phyloP scores from a whole-genome alignment of 2,329 filamentous ascomycete genomes.

The Penicillium nordicum region DNA sequence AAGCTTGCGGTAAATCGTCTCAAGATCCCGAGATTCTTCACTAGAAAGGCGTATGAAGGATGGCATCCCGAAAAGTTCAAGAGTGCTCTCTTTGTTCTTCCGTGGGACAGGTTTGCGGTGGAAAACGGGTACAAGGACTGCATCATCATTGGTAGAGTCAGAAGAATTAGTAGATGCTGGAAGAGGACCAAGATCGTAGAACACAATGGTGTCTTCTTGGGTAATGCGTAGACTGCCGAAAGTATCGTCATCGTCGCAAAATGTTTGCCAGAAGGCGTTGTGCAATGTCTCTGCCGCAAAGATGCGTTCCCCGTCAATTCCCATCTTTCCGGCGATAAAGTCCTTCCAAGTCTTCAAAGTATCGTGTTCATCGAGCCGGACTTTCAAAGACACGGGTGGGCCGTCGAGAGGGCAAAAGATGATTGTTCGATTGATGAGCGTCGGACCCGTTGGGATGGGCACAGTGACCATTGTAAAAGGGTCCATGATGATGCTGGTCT shows the following conservation, averaged over 20 bases:
- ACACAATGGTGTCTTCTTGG: slow-evolving; percentile 59
- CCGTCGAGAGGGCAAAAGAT: slow-evolving; percentile 75
- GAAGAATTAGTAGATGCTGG: neutral
- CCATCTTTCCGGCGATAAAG: slow-evolving; percentile 53
- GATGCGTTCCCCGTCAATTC: slow-evolving; percentile 55
- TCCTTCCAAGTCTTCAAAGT: slow-evolving; percentile 54
- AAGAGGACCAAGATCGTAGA: slow-evolving; percentile 71
- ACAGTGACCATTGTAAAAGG: slow-evolving; percentile 93
- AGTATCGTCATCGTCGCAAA: slow-evolving; percentile 61
- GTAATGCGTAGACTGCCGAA: slow-evolving; percentile 70
- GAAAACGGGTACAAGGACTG: slow-evolving; percentile 49
- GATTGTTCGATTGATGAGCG: slow-evolving; percentile 71
- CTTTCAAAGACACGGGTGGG: slow-evolving; percentile 65
- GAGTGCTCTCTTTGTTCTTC: slow-evolving; percentile 21
- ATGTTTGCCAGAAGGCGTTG: slow-evolving; percentile 80
- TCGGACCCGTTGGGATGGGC: slow-evolving; percentile 76
- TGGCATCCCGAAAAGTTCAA: slow-evolving; percentile 42
- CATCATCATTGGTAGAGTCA: slow-evolving; percentile 34
- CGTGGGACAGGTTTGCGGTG: slow-evolving; percentile 36
- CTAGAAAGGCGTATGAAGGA: slow-evolving; percentile 69
- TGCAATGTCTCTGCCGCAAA: slow-evolving; percentile 80
- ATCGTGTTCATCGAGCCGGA: slow-evolving; percentile 71
- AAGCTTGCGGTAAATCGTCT: slow-evolving; percentile 75
- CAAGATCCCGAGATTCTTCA: slow-evolving; percentile 66
- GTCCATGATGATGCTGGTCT: slow-evolving; percentile 98